Conservation (phyloP, 768 basidiomycete species). For the Lactarius indigo region DNA sequence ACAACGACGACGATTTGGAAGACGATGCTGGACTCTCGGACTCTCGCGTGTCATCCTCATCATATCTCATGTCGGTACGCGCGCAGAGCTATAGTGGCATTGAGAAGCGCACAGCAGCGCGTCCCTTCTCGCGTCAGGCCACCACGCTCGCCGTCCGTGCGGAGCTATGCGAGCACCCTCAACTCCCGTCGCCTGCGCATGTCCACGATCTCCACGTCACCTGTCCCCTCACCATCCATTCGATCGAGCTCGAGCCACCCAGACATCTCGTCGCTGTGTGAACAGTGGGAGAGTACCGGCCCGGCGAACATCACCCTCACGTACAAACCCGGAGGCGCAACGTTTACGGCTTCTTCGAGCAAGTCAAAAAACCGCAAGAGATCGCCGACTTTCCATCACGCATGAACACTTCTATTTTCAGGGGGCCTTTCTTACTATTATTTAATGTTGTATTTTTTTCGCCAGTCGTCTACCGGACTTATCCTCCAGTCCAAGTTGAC, state of each 20-base stretch:
- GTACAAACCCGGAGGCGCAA: constrained; percentile 36
- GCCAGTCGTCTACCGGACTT: neutral
- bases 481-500: neutral
- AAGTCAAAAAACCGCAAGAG: constrained; percentile 18
- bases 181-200: constrained; percentile 35
- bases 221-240: constrained; percentile 47
- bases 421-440: neutral
- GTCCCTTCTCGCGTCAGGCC: neutral
- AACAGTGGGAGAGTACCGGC: constrained; percentile 53
- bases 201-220: constrained; percentile 31
- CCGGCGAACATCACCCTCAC: constrained; percentile 57
- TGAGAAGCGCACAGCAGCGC: constrained; percentile 5
- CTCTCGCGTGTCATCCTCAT: neutral
- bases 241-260: constrained; percentile 49
- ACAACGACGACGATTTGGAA: neutral
- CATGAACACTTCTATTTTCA: neutral
- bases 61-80: constrained; percentile 1
- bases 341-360: constrained; percentile 17
- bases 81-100: constrained; percentile 12
- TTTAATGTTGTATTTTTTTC: neutral
- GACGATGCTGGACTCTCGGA: neutral
- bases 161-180: constrained; percentile 11
- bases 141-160: constrained; percentile 2
- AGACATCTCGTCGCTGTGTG: constrained; percentile 54
- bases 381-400: constrained; percentile 18